phyloP scores from a whole-genome alignment of 192 early-diverging fungal genomes.

The Pilobolus umbonatus region DNA sequence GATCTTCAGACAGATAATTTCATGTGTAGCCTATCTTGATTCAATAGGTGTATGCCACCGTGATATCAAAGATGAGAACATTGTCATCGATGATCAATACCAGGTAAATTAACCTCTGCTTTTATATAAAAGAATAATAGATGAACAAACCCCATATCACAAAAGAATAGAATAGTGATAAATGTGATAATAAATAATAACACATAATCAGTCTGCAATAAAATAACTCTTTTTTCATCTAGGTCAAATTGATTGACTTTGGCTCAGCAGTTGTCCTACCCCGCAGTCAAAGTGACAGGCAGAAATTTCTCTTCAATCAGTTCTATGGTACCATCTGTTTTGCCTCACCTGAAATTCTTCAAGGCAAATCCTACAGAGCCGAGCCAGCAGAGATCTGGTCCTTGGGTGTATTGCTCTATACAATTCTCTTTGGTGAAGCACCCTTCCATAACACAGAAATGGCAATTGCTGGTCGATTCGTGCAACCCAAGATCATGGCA shows the following conservation, averaged over 20 bases:
- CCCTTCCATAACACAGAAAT: constrained; percentile 56
- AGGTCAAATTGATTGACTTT: constrained; percentile 69
- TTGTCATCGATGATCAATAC: constrained; percentile 57
- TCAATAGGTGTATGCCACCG: no score
- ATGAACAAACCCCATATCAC: no score
- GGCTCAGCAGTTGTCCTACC: constrained; percentile 56
- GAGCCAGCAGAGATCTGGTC: constrained; percentile 71
- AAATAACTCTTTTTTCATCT: not conserved
- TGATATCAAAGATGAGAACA: constrained; percentile 70
- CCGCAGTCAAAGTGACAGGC: constrained; percentile 22
- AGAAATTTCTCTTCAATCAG: constrained; percentile 33
- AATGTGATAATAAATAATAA: not conserved
- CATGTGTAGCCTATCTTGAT: constrained; percentile 47
- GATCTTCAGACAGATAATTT: constrained; percentile 57
- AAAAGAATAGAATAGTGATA: not conserved
- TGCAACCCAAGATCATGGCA: constrained; percentile 40
- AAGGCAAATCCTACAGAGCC: constrained; percentile 55
- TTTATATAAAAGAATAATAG: not conserved
- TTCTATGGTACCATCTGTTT: constrained; percentile 53
- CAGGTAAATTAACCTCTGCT: constrained; percentile 14
- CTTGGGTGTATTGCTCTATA: constrained; percentile 60
- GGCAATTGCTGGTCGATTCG: constrained; percentile 45
- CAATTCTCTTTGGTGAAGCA: constrained; percentile 51
- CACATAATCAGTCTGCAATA: not conserved
- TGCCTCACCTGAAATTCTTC: constrained; percentile 64